These are phyloP conservation scores for Malus sieversii DNA, from an alignment of 306 rosid genomes.

Conservation along the genomic window DNA sequence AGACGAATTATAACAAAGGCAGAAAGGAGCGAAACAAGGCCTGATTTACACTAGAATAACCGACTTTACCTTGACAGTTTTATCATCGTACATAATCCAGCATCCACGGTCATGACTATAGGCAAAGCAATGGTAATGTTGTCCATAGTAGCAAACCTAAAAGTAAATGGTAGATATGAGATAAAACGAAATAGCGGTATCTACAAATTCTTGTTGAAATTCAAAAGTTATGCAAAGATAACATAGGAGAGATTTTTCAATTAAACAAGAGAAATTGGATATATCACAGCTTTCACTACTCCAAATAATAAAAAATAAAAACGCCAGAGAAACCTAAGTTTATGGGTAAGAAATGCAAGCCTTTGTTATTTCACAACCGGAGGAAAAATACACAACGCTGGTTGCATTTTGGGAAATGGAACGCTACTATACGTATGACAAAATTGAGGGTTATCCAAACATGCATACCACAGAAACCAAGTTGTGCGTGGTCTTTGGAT, in stretches of 20 bases:
- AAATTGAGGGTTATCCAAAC: slow-evolving; percentile 7
- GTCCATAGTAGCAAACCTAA: slow-evolving; percentile 98
- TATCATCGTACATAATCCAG: slow-evolving; percentile 95
- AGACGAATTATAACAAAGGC: slow-evolving; percentile 1
- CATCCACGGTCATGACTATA: slow-evolving; percentile 60
- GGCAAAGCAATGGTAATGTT: slow-evolving; percentile 97
- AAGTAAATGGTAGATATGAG: slow-evolving; percentile 17
- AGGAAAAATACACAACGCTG: background rate
- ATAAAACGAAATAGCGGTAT: background rate
- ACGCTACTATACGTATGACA: background rate
- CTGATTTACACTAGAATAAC: background rate
- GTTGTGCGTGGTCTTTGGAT: slow-evolving; percentile 54
- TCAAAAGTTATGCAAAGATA: background rate
- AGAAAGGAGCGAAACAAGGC: slow-evolving; percentile 12
- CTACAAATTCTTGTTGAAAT: background rate
- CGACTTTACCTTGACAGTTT: slow-evolving; percentile 76
- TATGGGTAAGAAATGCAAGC: background rate
- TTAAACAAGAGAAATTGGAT: background rate
- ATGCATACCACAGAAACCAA: slow-evolving; percentile 95
- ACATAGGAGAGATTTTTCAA: background rate
- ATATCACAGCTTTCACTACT: background rate
- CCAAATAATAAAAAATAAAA: background rate
- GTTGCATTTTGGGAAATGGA: background rate
- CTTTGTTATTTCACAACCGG: background rate
- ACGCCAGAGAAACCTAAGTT: background rate